A percentile compares a stretch with the other conserved stretches of the same genome.
Evolutionary conservation across 1,139 yeast genomes (phyloP).

Genomic region (Blastobotrys serpentis): DNA sequence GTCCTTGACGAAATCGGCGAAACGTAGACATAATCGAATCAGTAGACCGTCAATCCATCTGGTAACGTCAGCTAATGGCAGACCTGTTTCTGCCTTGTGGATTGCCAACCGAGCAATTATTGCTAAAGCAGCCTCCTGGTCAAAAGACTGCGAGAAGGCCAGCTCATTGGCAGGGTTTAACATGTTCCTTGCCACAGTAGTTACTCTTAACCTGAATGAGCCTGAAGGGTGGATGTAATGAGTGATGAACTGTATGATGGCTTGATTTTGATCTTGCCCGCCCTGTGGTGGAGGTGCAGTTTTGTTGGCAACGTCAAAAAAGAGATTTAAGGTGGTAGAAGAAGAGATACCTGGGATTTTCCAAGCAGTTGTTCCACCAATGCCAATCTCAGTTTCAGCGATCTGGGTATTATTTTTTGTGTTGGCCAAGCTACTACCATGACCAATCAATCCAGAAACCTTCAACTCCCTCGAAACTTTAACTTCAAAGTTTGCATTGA

Average conservation of each 20-base stretch:
- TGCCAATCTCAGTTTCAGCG: constrained; percentile 89
- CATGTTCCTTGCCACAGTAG: constrained; percentile 39
- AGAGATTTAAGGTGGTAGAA: constrained; percentile 79
- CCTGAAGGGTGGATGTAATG: constrained; percentile 60
- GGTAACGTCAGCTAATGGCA: constrained; percentile 60
- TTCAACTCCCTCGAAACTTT: constrained; percentile 83
- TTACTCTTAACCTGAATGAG: constrained; percentile 46
- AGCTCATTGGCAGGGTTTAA: constrained; percentile 16
- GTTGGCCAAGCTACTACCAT: constrained; percentile 49
- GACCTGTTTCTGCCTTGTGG: constrained; percentile 47
- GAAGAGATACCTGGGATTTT: constrained; percentile 82
- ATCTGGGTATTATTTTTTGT: constrained; percentile 54
- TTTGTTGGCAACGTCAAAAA: constrained; percentile 64
- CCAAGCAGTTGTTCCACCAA: constrained; percentile 90
- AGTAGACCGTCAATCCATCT: constrained; percentile 77
- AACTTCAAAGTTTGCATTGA: constrained; percentile 64
- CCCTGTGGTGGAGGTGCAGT: constrained; percentile 11
- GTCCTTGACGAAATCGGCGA: constrained; percentile 73
- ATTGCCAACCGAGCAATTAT: constrained; percentile 56
- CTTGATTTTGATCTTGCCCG: constrained; percentile 25
- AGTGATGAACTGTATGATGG: constrained; percentile 62
- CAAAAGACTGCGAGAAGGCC: constrained; percentile 46
- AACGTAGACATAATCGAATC: constrained; percentile 71
- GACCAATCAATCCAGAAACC: constrained; percentile 87
- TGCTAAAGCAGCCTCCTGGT: constrained; percentile 71